Conservation (phyloP, 148 eudicot species). For the Oxyria digyna region DNA sequence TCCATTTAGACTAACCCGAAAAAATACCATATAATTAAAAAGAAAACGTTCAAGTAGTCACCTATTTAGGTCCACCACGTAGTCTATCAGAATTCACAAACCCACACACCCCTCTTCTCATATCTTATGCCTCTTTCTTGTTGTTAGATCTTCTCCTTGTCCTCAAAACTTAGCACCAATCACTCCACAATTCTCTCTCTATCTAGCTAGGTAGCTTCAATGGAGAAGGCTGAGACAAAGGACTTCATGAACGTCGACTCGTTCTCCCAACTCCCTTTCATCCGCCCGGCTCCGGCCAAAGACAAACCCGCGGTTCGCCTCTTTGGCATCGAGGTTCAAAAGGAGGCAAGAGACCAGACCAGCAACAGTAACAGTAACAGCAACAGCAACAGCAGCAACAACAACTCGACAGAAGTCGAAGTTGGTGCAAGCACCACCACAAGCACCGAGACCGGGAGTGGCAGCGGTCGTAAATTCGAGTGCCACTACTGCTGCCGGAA, state of each 20-base stretch:
- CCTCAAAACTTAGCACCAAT: background rate
- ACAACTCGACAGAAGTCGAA: background rate
- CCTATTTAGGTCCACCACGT: conserved; percentile 1
- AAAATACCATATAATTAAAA: background rate
- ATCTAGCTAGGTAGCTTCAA: background rate
- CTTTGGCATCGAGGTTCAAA: conserved; percentile 61
- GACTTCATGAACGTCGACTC: conserved; percentile 95
- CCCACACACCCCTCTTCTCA: background rate
- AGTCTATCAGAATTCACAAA: background rate
- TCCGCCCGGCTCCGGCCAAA: conserved; percentile 33
- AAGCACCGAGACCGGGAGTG: conserved; percentile 7
- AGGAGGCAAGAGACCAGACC: too few relatives aligned
- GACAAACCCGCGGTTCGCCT: conserved; percentile 49
- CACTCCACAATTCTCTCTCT: background rate
- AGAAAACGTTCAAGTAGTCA: background rate
- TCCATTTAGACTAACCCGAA: background rate
- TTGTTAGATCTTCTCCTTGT: too few relatives aligned
- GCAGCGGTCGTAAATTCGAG: conserved; percentile 53
- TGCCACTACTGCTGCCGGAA: conserved; percentile 87
- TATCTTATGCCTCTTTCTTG: conserved; percentile 9
- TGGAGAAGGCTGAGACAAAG: conserved; percentile 67
- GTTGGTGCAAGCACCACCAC: background rate
- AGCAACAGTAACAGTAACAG: conserved; percentile 7
- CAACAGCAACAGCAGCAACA: background rate
- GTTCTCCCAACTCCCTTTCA: conserved; percentile 85